phyloP scores from a whole-genome alignment of 2,329 filamentous ascomycete genomes.

The Penicillium sp. region DNA sequence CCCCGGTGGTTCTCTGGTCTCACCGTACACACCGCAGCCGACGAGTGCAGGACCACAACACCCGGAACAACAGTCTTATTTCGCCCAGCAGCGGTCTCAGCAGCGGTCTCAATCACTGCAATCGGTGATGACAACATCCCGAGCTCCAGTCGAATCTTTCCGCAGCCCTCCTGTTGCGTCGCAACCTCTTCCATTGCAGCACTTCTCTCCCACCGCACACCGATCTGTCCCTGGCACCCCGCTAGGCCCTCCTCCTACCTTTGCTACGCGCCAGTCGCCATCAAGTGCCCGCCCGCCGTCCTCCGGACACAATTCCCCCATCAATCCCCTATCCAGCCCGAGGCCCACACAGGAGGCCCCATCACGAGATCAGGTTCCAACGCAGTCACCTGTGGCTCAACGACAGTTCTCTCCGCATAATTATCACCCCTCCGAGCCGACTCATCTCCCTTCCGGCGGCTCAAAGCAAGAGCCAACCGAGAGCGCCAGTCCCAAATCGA shows the following conservation, averaged over 20 bases:
- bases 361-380: conserved; percentile 23
- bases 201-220: conserved; percentile 35
- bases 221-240: conserved; percentile 49
- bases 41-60: conserved; percentile 30
- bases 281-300: conserved; percentile 36
- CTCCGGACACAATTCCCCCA: conserved; percentile 35
- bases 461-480: conserved; percentile 67
- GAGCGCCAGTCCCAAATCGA: conserved; percentile 76
- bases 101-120: conserved; percentile 40
- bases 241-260: conserved; percentile 43
- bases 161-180: conserved; percentile 32
- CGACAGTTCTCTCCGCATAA: conserved; percentile 41
- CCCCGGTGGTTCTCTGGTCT: conserved; percentile 29
- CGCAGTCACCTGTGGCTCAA: conserved; percentile 30
- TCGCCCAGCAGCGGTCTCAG: conserved; percentile 36
- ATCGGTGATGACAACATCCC: conserved; percentile 36
- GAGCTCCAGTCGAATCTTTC: conserved; percentile 32
- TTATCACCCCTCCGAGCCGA: conserved; percentile 29
- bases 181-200: conserved; percentile 31
- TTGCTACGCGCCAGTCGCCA: conserved; percentile 34
- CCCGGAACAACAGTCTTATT: conserved; percentile 36
- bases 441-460: conserved; percentile 45
- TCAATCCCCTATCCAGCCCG: conserved; percentile 30
- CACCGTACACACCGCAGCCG: conserved; percentile 40
- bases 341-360: conserved; percentile 31